phyloP scores from a whole-genome alignment of 75 land plant species.

The Pinus tabuliformis region DNA sequence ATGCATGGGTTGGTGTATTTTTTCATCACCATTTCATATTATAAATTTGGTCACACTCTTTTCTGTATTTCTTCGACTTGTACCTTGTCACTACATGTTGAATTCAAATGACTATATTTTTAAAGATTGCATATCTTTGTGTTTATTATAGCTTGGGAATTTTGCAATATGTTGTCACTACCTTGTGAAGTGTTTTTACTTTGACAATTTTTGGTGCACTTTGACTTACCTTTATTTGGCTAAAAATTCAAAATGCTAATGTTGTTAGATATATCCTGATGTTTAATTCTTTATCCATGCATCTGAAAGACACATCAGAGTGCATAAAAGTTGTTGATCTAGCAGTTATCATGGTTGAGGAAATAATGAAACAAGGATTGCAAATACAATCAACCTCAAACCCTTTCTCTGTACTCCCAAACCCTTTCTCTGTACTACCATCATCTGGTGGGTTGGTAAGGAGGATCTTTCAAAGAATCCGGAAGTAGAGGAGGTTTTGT shows the following conservation, averaged over 20 bases:
- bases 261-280: not conserved
- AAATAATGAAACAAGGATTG: slow-evolving; percentile 77
- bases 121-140: not conserved
- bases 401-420: not conserved
- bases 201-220: too few relatives aligned
- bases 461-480: not conserved
- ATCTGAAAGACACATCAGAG: slow-evolving; percentile 83
- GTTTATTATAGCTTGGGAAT: not conserved
- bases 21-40: too few relatives aligned
- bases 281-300: not conserved
- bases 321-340: slow-evolving; percentile 83
- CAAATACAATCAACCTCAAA: slow-evolving; percentile 19
- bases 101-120: not conserved
- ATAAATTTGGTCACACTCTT: too few relatives aligned
- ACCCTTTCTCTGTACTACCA: slow-evolving; percentile 8
- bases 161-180: not conserved
- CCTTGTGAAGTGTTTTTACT: not conserved
- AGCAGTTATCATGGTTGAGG: slow-evolving; percentile 92
- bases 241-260: not conserved
- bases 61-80: too few relatives aligned
- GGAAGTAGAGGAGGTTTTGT: not conserved
- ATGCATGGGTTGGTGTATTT: too few relatives aligned
- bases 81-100: too few relatives aligned
- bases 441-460: slow-evolving; percentile 32
- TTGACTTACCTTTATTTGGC: not conserved